A percentile compares a stretch with the other conserved stretches of the same genome.
These are phyloP conservation scores for Xylaria acuta DNA, from an alignment of 495 filamentous ascomycete species.

Conservation along the genomic window DNA sequence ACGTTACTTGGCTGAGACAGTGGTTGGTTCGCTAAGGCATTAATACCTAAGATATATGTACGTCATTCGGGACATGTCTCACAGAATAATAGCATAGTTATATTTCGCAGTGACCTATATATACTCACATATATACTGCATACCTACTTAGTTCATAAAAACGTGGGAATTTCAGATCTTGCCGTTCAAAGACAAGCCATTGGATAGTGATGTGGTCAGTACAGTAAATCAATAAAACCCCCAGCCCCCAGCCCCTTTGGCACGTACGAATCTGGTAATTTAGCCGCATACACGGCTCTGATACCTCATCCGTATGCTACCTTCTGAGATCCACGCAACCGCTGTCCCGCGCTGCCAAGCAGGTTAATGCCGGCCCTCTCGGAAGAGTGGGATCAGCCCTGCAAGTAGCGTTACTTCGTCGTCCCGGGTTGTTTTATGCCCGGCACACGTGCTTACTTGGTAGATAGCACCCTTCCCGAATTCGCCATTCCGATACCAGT, in stretches of 20 bases:
- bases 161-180: neutral
- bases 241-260: neutral
- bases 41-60: conserved; percentile 9
- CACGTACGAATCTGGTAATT: neutral
- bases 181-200: neutral
- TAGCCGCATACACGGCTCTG: neutral
- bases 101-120: conserved; percentile 9
- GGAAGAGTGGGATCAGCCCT: conserved; percentile 26
- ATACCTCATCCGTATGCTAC: conserved; percentile 8
- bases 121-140: neutral
- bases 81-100: neutral
- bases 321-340: conserved; percentile 14
- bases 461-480: conserved; percentile 5
- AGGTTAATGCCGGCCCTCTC: conserved; percentile 15
- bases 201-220: neutral
- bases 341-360: conserved; percentile 14
- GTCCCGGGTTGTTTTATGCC: conserved; percentile 2
- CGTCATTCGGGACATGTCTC: conserved; percentile 13
- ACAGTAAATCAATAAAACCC: conserved; percentile 1
- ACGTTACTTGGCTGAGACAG: neutral
- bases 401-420: conserved; percentile 17
- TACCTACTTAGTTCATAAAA: neutral
- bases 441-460: conserved; percentile 3
- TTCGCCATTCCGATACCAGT: neutral
- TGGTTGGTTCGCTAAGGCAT: conserved; percentile 9